phyloP scores from a whole-genome alignment of 345 rosid species.

The Durio zibethinus region DNA sequence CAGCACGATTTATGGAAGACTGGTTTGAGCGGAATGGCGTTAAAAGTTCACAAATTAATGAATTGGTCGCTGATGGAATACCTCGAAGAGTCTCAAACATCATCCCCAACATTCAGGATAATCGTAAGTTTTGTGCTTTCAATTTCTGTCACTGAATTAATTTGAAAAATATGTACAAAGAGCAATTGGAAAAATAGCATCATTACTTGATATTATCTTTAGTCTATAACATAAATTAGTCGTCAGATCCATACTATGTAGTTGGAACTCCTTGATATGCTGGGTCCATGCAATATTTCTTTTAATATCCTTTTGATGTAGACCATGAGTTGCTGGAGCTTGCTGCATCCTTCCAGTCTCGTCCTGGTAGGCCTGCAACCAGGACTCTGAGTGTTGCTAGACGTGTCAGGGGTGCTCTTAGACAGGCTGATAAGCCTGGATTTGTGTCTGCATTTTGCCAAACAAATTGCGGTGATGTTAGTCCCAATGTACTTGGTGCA shows the following conservation, averaged over 20 bases:
- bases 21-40: conserved; percentile 59
- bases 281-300: not conserved
- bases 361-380: conserved; percentile 69
- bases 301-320: conserved; percentile 26
- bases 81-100: conserved; percentile 77
- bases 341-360: conserved; percentile 80
- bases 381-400: conserved; percentile 59
- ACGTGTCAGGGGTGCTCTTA: conserved; percentile 76
- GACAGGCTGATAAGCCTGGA: conserved; percentile 73
- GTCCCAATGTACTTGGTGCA: conserved; percentile 96
- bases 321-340: conserved; percentile 85
- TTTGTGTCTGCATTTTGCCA: conserved; percentile 99
- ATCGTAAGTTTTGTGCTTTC: conserved; percentile 47
- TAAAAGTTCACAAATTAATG: conserved; percentile 36
- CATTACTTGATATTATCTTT: not conserved
- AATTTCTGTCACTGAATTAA: not conserved
- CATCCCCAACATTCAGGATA: conserved; percentile 38
- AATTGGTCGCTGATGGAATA: conserved; percentile 37
- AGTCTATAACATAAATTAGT: not conserved
- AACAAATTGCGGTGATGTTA: conserved; percentile 95
- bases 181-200: not conserved
- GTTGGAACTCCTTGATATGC: conserved; percentile 14
- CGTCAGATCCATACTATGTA: not conserved
- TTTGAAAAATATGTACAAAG: not conserved
- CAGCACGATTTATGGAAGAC: conserved; percentile 96